Evolutionary conservation across 495 filamentous ascomycete species (phyloP).

Genomic region (Aspergillus nanangensis): DNA sequence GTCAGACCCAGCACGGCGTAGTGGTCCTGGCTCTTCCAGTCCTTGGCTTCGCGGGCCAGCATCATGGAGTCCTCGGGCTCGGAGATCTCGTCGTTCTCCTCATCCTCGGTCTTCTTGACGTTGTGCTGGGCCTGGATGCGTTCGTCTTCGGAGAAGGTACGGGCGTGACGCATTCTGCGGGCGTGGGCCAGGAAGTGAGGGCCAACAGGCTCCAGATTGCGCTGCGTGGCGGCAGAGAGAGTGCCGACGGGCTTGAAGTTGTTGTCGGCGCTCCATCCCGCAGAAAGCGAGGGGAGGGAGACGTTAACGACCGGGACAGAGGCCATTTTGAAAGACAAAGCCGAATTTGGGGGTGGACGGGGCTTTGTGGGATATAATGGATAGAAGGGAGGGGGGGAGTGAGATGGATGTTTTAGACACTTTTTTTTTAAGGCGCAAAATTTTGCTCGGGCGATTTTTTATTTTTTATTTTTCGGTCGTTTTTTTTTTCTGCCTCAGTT

Average conservation of each 20-base stretch:
- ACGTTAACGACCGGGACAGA: slow-evolving; percentile 41
- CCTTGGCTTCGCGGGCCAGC: slow-evolving; percentile 89
- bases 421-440: too few species aligned
- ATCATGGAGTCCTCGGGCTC: slow-evolving; percentile 89
- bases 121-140: slow-evolving; percentile 91
- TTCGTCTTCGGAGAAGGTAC: slow-evolving; percentile 98
- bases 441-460: too few species aligned
- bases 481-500: slow-evolving; percentile 33
- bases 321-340: slow-evolving; percentile 36
- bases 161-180: slow-evolving; percentile 87
- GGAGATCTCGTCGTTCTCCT: slow-evolving; percentile 83
- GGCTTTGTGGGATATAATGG: neutral
- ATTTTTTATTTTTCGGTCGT: slow-evolving; percentile 22
- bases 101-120: slow-evolving; percentile 92
- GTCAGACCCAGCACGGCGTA: slow-evolving; percentile 93
- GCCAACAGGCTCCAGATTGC: slow-evolving; percentile 90
- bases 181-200: slow-evolving; percentile 98
- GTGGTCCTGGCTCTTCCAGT: slow-evolving; percentile 99
- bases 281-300: slow-evolving; percentile 71
- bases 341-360: slow-evolving; percentile 1
- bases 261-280: slow-evolving; percentile 82
- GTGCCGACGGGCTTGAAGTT: slow-evolving; percentile 79
- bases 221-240: slow-evolving; percentile 65
- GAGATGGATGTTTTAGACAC: slow-evolving; percentile 11
- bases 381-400: slow-evolving; percentile 10